Percentiles rank a stretch among this genome's conserved stretches.
Evolutionary conservation across 495 filamentous ascomycete species (phyloP).

Genomic region (Podospora anserina): DNA sequence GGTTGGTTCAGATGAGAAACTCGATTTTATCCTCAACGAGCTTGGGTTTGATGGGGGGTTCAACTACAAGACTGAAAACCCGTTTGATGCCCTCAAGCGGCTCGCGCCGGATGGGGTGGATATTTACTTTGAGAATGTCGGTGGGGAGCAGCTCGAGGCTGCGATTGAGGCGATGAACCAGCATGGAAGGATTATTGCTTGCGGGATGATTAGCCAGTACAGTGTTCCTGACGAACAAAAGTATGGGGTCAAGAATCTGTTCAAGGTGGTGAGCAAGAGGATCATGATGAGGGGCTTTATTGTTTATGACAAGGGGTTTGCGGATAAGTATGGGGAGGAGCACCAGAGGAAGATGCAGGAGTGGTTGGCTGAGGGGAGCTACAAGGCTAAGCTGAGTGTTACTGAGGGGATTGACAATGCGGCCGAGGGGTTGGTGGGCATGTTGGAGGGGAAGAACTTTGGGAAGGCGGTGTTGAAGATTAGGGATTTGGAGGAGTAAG

Average conservation of each 20-base stretch:
- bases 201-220: slow-evolving; percentile 61
- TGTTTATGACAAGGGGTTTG: slow-evolving; percentile 59
- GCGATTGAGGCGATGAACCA: slow-evolving; percentile 65
- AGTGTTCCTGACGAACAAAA: slow-evolving; percentile 56
- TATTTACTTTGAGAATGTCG: slow-evolving; percentile 96
- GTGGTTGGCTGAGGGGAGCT: slow-evolving; percentile 80
- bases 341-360: slow-evolving; percentile 77
- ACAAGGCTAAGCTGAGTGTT: slow-evolving; percentile 68
- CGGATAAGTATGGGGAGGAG: slow-evolving; percentile 65
- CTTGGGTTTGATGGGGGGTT: slow-evolving; percentile 68
- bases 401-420: slow-evolving; percentile 82
- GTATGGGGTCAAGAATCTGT: slow-evolving; percentile 69
- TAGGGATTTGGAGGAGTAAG: slow-evolving; percentile 28
- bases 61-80: slow-evolving; percentile 65
- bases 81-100: slow-evolving; percentile 66
- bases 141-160: slow-evolving; percentile 82
- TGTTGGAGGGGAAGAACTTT: slow-evolving; percentile 85
- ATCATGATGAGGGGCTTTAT: slow-evolving; percentile 72
- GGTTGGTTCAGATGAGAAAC: slow-evolving; percentile 62
- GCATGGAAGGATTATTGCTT: slow-evolving; percentile 66
- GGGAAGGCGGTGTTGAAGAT: slow-evolving; percentile 87
- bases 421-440: slow-evolving; percentile 75
- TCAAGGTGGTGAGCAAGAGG: slow-evolving; percentile 45
- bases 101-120: slow-evolving; percentile 82
- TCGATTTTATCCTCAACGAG: slow-evolving; percentile 62